Evolutionary conservation across 306 rosid species (phyloP), one percentile per base, ranked within the genome.

Genomic region (Vigna trinervia): DNA sequence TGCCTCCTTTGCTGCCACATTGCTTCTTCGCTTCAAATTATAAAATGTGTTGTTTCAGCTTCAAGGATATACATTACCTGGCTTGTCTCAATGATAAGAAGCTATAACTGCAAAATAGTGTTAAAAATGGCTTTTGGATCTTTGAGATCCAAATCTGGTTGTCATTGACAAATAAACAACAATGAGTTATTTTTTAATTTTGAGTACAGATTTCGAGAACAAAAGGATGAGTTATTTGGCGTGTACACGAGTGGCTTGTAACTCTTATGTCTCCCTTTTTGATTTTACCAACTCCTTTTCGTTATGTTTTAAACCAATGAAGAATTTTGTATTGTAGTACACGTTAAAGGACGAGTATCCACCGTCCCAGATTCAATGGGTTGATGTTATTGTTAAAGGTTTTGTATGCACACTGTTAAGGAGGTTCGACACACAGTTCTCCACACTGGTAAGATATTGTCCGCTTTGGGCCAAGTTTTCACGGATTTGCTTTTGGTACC

Each of bases 1-100:
- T 80, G 87, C 85, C 79, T 85, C 88, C 79, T 59, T 12, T 71
- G 59, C 48, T 68, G 88, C 85, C 86, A 83, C 88, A 75, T 79
- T 76, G 50, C 71, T 47, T 52, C 54, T 43, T 75, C 23, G 11
- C 59, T 69, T 47, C 12, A 8, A 58, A 45, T 19, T 56, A 54
- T 68, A 51, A 66, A 67, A 28, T 46, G 75, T 7, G 12, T 53
- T 19, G 13, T 53, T 19, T 53, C 28, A 53, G 30, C 60, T 53
- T 17, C 30, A 53, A 9, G 28, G 12, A 53, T 17, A 53, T 19
- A 1, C 60, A 53, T 53, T 53, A 53, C 54, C 75, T 84, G 53
- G 67, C 64, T 46, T 85, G 89, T 84, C 80, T 39, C 72, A 58
- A 70, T 46, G 12, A 11, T n/a, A 34, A 62, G 70, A 51, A 59